Percentiles rank a stretch among this genome's conserved stretches.
These are phyloP conservation scores for Auxenochlorella pyrenoidosa DNA, from an alignment of 139 green algal genomes.

Conservation along the genomic window DNA sequence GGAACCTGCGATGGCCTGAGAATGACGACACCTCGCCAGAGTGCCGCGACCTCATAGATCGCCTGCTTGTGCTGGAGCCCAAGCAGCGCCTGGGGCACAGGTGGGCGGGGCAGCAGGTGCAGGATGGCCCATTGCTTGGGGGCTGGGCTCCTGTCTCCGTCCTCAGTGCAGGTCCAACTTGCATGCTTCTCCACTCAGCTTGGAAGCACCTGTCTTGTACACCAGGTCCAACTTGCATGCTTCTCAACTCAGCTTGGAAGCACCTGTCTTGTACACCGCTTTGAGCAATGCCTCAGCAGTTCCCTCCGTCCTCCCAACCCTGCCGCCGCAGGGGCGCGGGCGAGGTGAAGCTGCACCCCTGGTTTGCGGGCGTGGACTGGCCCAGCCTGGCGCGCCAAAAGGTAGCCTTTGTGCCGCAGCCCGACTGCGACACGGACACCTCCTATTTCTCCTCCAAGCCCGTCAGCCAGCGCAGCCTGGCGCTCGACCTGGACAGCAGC, in stretches of 20 bases:
- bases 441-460: conserved; percentile 75
- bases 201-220: not conserved
- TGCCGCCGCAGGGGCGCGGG: conserved; percentile 51
- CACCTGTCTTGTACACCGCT: not conserved
- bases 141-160: too few relatives aligned
- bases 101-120: not conserved
- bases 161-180: too few relatives aligned
- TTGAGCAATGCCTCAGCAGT: too few relatives aligned
- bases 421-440: conserved; percentile 73
- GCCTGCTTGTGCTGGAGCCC: conserved; percentile 77
- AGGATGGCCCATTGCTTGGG: not conserved
- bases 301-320: not conserved
- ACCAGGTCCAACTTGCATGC: too few relatives aligned
- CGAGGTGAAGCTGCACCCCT: conserved; percentile 91
- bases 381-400: conserved; percentile 73
- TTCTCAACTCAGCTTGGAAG: not conserved
- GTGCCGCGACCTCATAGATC: conserved; percentile 87
- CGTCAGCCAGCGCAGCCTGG: conserved; percentile 46
- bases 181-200: not conserved
- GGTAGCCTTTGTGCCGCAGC: conserved; percentile 78
- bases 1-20: conserved; percentile 75
- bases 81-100: conserved; percentile 73
- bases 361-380: conserved; percentile 87
- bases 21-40: conserved; percentile 71
- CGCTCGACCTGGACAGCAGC: conserved; percentile 47